Percentiles rank a stretch among this genome's conserved stretches.
Evolutionary conservation across 257 asterid species (phyloP).

Genomic region (Jaltomata sinuosa): DNA sequence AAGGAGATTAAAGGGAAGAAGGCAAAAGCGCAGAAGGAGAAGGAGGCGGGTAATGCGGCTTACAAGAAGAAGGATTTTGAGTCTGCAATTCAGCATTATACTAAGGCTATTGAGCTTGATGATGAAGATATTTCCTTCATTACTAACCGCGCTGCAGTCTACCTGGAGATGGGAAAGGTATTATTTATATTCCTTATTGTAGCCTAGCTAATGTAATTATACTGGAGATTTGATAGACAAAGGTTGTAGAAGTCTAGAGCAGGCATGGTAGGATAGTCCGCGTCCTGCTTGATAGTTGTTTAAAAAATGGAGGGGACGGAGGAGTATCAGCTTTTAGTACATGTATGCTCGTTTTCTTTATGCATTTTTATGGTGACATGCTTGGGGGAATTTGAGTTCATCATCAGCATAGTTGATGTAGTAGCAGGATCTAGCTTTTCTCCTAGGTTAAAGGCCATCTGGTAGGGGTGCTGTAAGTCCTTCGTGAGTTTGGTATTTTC

Average conservation of each 20-base stretch:
- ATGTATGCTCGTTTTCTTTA: background rate
- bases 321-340: background rate
- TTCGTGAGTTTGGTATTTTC: background rate
- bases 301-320: background rate
- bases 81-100: conserved; percentile 64
- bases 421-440: background rate
- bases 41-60: conserved; percentile 80
- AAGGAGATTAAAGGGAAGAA: conserved; percentile 49
- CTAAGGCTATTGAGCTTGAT: conserved; percentile 64
- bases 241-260: background rate
- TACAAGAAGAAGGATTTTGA: conserved; percentile 92
- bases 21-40: conserved; percentile 59
- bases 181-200: background rate
- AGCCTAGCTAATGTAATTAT: background rate
- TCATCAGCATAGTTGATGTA: background rate
- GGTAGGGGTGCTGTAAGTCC: background rate
- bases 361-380: background rate
- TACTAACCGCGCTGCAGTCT: conserved; percentile 93
- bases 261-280: background rate
- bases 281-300: background rate
- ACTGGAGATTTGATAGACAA: background rate
- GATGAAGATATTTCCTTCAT: conserved; percentile 79
- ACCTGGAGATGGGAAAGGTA: conserved; percentile 95
- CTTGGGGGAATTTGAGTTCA: background rate
- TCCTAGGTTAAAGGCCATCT: background rate